Conservation (phyloP, 192 early-diverging fungal species). For the Radiomyces spectabilis region DNA sequence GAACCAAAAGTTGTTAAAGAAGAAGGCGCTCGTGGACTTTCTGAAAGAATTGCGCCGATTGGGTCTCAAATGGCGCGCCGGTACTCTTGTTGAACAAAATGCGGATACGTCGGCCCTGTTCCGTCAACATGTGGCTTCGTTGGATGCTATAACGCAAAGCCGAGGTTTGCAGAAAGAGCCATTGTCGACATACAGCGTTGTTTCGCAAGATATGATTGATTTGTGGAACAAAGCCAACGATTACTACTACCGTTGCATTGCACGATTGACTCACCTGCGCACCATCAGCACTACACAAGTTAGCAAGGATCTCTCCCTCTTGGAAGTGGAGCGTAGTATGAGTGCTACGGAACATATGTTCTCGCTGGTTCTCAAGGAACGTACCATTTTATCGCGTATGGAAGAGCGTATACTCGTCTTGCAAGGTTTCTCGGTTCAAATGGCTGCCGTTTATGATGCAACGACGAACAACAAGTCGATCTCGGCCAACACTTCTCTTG, state of each 20-base stretch:
- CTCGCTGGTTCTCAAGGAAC: conserved; percentile 50
- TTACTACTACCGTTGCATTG: conserved; percentile 64
- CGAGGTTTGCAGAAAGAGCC: neutral
- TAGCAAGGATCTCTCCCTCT: conserved; percentile 53
- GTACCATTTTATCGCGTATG: conserved; percentile 13
- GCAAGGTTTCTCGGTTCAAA: conserved; percentile 18
- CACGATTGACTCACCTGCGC: conserved; percentile 57
- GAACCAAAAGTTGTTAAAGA: conserved; percentile 59
- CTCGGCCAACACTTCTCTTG: neutral
- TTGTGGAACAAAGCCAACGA: conserved; percentile 51
- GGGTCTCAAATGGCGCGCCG: conserved; percentile 42
- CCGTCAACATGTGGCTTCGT: conserved; percentile 1
- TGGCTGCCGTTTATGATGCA: conserved; percentile 7
- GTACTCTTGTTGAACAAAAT: conserved; percentile 15
- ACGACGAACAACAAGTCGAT: neutral
- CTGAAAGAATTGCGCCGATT: conserved; percentile 62
- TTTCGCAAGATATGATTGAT: conserved; percentile 17
- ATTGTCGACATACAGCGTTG: neutral
- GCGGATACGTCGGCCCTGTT: conserved; percentile 22
- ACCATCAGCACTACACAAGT: conserved; percentile 26
- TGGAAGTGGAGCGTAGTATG: conserved; percentile 55
- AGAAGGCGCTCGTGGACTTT: conserved; percentile 73
- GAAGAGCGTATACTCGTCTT: conserved; percentile 11
- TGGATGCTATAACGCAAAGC: conserved; percentile 2
- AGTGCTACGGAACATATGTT: conserved; percentile 64